Percentiles rank a stretch among this genome's conserved stretches.
phyloP scores from a whole-genome alignment of 2,329 filamentous ascomycete species.

The Juglanconis sp. region DNA sequence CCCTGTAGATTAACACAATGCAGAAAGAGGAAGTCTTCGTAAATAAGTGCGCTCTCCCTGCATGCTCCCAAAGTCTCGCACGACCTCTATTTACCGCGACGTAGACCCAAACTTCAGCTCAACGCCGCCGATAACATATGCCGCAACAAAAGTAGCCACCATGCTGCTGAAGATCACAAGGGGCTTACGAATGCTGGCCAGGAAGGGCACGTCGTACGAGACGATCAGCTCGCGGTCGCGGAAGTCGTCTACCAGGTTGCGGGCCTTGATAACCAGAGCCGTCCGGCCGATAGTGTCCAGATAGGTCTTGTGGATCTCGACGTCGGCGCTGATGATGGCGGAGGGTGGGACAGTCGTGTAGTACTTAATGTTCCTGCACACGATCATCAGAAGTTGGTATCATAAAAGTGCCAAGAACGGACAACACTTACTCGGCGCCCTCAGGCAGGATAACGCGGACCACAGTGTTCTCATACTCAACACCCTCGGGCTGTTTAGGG shows the following conservation, averaged over 20 bases:
- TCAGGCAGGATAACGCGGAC: slow-evolving; percentile 86
- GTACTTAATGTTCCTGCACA: slow-evolving; percentile 73
- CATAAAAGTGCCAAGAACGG: not conserved
- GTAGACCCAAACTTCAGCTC: slow-evolving; percentile 71
- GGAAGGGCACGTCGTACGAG: slow-evolving; percentile 78
- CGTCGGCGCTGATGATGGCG: slow-evolving; percentile 54
- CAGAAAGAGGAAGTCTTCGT: not conserved
- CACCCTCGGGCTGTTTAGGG: slow-evolving; percentile 77
- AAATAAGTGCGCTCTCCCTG: not conserved
- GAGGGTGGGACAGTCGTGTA: slow-evolving; percentile 66
- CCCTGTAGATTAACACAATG: slow-evolving; percentile 9
- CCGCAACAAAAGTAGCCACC: slow-evolving; percentile 68
- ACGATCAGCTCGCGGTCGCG: slow-evolving; percentile 80
- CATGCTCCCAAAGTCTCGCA: not conserved
- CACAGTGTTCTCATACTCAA: slow-evolving; percentile 79
- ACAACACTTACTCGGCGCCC: slow-evolving; percentile 69
- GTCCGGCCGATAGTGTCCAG: slow-evolving; percentile 92
- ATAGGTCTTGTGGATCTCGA: slow-evolving; percentile 77
- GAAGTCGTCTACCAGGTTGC: slow-evolving; percentile 88
- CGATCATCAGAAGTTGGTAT: slow-evolving; percentile 32
- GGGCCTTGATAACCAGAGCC: slow-evolving; percentile 71
- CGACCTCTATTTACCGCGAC: slow-evolving; percentile 11
- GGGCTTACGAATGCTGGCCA: slow-evolving; percentile 79
- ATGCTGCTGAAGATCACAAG: slow-evolving; percentile 73
- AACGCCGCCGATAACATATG: slow-evolving; percentile 73